A percentile compares a stretch with the other conserved stretches of the same genome.
phyloP scores from a whole-genome alignment of 139 green algal species.

The Chlamydomonas schloesseri region DNA sequence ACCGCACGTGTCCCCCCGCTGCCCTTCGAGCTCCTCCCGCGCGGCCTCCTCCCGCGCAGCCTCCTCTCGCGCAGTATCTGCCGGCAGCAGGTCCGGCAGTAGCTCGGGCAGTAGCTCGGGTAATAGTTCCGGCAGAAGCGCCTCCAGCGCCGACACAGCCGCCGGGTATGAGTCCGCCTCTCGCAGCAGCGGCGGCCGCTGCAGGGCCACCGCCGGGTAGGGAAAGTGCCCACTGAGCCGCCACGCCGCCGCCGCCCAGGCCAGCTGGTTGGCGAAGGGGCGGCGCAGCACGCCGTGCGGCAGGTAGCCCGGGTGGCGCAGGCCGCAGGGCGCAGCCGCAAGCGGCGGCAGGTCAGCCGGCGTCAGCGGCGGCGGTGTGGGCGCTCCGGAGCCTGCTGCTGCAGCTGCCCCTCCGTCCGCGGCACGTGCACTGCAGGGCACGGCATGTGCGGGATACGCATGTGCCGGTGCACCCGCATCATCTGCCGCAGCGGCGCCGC shows the following conservation, averaged over 20 bases:
- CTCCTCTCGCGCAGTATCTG: too few species aligned
- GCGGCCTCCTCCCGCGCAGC: not conserved
- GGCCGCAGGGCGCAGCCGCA: not conserved
- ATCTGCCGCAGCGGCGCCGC: too few species aligned
- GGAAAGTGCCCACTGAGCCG: constrained; percentile 1
- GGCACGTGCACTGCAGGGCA: too few species aligned
- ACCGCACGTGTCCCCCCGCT: too few species aligned
- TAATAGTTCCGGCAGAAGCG: constrained; percentile 5
- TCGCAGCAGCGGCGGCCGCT: constrained; percentile 13
- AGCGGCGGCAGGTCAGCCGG: not conserved
- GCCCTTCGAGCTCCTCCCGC: not conserved
- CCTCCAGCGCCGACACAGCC: not conserved
- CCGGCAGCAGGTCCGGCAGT: too few species aligned
- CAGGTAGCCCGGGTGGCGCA: not conserved
- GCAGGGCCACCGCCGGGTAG: not conserved
- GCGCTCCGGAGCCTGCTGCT: too few species aligned
- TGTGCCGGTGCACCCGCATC: too few species aligned
- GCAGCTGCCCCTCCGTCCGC: too few species aligned
- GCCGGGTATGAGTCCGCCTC: not conserved
- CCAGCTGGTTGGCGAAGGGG: not conserved
- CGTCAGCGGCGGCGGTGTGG: too few species aligned
- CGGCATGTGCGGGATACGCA: too few species aligned
- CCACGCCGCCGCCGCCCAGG: constrained; percentile 22
- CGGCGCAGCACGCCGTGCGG: constrained; percentile 2
- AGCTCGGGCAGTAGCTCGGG: too few species aligned